A percentile compares a stretch with the other conserved stretches of the same genome.
Evolutionary conservation across 345 rosid species (phyloP).

Genomic region (Camelina laxa): DNA sequence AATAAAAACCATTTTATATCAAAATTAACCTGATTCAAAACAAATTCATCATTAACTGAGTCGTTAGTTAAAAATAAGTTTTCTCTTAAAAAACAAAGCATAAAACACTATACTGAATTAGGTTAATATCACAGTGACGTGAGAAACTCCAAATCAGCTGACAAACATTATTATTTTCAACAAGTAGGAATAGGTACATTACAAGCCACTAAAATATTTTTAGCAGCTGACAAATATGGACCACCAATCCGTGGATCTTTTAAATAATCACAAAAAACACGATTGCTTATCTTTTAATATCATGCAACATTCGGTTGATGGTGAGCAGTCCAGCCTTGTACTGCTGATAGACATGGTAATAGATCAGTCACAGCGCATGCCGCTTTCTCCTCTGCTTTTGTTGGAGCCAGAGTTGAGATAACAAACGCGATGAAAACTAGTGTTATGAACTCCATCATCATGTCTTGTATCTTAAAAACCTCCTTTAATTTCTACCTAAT

Average conservation of each 20-base stretch:
- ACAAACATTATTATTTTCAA: constrained; percentile 23
- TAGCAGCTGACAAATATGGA: constrained; percentile 8
- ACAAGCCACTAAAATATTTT: constrained; percentile 43
- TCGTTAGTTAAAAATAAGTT: too few relatives aligned
- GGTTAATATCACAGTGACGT: neutral
- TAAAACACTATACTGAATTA: neutral
- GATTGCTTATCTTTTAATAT: constrained; percentile 52
- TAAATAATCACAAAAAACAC: constrained; percentile 65
- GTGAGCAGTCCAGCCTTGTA: constrained; percentile 35
- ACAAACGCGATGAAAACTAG: neutral
- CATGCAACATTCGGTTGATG: constrained; percentile 51
- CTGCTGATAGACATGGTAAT: constrained; percentile 34
- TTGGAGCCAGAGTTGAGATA: neutral
- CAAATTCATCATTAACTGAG: too few relatives aligned
- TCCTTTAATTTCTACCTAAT: neutral
- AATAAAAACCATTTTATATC: neutral
- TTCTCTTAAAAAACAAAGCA: neutral
- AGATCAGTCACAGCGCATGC: neutral
- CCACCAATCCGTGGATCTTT: constrained; percentile 4
- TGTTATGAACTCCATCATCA: constrained; percentile 20
- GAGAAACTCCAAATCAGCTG: neutral
- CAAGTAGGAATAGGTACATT: constrained; percentile 50
- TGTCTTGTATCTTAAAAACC: neutral
- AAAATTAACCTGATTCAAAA: neutral
- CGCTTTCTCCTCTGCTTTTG: neutral